phyloP scores from a whole-genome alignment of 768 basidiomycete genomes.

The Epithele typhae region DNA sequence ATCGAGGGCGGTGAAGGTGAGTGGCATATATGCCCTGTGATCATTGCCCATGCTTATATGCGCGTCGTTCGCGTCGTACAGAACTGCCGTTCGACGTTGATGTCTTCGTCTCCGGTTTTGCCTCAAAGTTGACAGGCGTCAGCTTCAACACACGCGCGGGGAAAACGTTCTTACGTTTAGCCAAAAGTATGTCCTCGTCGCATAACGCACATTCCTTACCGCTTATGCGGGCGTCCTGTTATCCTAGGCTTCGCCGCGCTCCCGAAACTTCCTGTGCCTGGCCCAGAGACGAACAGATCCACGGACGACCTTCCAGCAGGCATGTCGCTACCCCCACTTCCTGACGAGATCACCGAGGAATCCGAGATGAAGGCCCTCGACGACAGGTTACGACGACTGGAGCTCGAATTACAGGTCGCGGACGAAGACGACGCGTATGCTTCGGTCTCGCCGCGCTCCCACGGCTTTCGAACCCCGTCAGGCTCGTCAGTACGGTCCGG shows the following conservation, averaged over 20 bases:
- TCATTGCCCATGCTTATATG: slow-evolving; percentile 22
- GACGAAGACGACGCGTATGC: slow-evolving; percentile 5
- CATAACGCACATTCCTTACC: not conserved
- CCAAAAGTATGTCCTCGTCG: slow-evolving; percentile 53
- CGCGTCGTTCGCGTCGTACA: slow-evolving; percentile 13
- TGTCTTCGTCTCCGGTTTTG: slow-evolving; percentile 75
- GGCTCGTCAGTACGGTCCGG: too few relatives aligned
- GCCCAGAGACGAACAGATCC: slow-evolving; percentile 24
- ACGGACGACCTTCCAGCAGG: slow-evolving; percentile 47
- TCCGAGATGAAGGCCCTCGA: slow-evolving; percentile 55
- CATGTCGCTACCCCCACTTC: slow-evolving; percentile 50
- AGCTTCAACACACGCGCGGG: slow-evolving; percentile 70
- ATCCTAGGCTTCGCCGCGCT: slow-evolving; percentile 65
- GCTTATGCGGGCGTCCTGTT: too few relatives aligned
- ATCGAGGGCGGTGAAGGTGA: slow-evolving; percentile 4
- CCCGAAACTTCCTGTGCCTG: slow-evolving; percentile 41
- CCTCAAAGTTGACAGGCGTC: slow-evolving; percentile 52
- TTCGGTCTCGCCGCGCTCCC: slow-evolving; percentile 2
- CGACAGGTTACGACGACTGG: slow-evolving; percentile 39
- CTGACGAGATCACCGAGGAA: slow-evolving; percentile 57
- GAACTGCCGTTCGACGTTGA: slow-evolving; percentile 62
- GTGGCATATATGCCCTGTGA: slow-evolving; percentile 6
- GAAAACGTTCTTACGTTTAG: slow-evolving; percentile 68
- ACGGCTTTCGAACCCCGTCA: slow-evolving; percentile 7
- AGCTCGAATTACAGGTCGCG: slow-evolving; percentile 20